These are phyloP conservation scores for Solanum phureja DNA, from an alignment of 257 asterid species.

Conservation along the genomic window DNA sequence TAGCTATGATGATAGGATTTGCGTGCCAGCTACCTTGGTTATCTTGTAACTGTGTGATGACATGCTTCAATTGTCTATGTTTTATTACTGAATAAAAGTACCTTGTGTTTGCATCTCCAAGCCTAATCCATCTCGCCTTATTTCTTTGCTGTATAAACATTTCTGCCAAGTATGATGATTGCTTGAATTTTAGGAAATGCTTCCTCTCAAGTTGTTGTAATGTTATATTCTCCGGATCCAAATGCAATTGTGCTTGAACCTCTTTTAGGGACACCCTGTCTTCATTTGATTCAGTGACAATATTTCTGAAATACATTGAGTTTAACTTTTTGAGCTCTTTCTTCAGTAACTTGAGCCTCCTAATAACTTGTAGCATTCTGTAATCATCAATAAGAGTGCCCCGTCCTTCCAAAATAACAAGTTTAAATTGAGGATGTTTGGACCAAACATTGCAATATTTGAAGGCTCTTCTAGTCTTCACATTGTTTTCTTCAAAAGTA, in stretches of 20 bases:
- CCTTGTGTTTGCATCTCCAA: background rate
- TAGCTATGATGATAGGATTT: no score
- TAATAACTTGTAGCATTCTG: background rate
- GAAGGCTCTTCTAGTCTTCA: background rate
- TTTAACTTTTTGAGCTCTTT: background rate
- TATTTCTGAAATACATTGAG: background rate
- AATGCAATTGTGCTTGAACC: background rate
- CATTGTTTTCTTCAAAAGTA: background rate
- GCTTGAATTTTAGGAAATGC: background rate
- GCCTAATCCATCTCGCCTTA: no score
- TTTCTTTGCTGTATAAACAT: background rate
- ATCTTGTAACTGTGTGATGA: no score
- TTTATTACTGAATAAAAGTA: no score
- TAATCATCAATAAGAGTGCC: background rate
- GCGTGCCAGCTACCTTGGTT: no score
- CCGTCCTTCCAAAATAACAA: background rate
- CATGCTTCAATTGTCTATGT: background rate
- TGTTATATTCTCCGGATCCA: background rate
- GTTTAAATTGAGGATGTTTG: background rate
- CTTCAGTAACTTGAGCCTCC: background rate
- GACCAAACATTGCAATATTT: background rate
- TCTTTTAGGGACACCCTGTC: no score
- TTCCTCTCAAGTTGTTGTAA: background rate
- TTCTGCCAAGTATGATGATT: background rate
- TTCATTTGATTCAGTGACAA: background rate